A percentile compares a stretch with the other conserved stretches of the same genome.
Evolutionary conservation across 2,329 filamentous ascomycete species (phyloP).

Genomic region (Penicillium griseofulvum): DNA sequence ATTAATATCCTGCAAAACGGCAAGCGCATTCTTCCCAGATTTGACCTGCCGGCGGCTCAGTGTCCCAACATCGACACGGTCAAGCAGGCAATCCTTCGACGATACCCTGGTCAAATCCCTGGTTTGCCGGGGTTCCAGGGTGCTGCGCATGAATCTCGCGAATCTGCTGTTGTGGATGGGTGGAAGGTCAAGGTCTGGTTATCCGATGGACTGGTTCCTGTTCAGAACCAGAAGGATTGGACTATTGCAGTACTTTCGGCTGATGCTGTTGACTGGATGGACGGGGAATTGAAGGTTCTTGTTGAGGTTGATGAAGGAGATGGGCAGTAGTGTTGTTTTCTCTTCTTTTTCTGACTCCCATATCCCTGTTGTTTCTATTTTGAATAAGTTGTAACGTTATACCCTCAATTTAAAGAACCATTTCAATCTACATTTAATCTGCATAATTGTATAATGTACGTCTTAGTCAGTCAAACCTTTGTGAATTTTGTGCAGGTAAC

Average conservation of each 20-base stretch:
- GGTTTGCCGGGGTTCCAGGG: constrained; percentile 14
- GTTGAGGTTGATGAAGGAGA: constrained; percentile 33
- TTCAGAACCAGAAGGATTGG: constrained; percentile 46
- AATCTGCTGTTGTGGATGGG: constrained; percentile 16
- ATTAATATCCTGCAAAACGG: constrained; percentile 40
- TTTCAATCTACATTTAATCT: background rate
- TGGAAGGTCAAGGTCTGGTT: constrained; percentile 44
- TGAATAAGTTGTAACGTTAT: background rate
- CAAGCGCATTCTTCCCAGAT: constrained; percentile 40
- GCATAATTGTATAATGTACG: background rate
- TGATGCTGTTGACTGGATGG: constrained; percentile 49
- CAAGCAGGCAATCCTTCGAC: constrained; percentile 33
- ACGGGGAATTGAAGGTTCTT: constrained; percentile 44
- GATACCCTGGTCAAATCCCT: constrained; percentile 32
- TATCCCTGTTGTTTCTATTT: constrained; percentile 3
- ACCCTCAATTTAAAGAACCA: background rate
- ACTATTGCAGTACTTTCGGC: constrained; percentile 44
- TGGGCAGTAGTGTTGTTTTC: constrained; percentile 8
- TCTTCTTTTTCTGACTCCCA: background rate
- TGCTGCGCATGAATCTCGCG: constrained; percentile 10
- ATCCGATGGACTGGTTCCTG: constrained; percentile 40
- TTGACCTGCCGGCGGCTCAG: constrained; percentile 38
- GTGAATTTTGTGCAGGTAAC: background rate
- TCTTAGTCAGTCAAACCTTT: background rate
- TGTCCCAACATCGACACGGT: constrained; percentile 35